phyloP scores from a whole-genome alignment of 73 alveolate genomes.

The Symbiodinium pilosum region DNA sequence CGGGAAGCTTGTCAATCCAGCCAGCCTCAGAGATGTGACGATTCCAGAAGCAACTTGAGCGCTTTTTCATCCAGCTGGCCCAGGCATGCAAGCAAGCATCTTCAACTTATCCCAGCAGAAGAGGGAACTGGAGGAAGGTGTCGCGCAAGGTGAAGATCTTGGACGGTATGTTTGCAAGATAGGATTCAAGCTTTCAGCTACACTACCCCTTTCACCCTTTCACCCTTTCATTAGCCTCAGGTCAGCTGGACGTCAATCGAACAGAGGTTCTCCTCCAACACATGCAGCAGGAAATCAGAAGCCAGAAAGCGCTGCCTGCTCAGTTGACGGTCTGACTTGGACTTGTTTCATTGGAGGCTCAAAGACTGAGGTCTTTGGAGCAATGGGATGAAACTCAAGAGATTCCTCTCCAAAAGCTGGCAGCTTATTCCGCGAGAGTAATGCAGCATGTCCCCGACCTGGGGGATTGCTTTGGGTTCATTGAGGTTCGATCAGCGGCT shows the following conservation, averaged over 20 bases:
- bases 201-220: background rate
- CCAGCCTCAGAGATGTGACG: background rate
- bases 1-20: background rate
- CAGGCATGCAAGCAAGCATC: slow-evolving; percentile 80
- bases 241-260: slow-evolving; percentile 34
- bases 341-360: background rate
- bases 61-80: background rate
- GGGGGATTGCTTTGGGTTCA: background rate
- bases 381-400: slow-evolving; percentile 84
- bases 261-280: slow-evolving; percentile 50
- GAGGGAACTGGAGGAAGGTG: slow-evolving; percentile 42
- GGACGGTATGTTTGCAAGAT: background rate
- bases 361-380: slow-evolving; percentile 45
- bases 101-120: slow-evolving; percentile 16
- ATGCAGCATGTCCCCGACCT: background rate
- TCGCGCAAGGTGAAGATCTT: slow-evolving; percentile 19
- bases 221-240: background rate
- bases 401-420: slow-evolving; percentile 30
- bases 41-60: background rate
- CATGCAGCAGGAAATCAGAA: slow-evolving; percentile 52
- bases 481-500: slow-evolving; percentile 63
- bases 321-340: too few species aligned
- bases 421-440: background rate
- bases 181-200: background rate
- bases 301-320: slow-evolving; percentile 45